phyloP scores from a whole-genome alignment of 2,329 filamentous ascomycete species.

The Xylaria sp. region DNA sequence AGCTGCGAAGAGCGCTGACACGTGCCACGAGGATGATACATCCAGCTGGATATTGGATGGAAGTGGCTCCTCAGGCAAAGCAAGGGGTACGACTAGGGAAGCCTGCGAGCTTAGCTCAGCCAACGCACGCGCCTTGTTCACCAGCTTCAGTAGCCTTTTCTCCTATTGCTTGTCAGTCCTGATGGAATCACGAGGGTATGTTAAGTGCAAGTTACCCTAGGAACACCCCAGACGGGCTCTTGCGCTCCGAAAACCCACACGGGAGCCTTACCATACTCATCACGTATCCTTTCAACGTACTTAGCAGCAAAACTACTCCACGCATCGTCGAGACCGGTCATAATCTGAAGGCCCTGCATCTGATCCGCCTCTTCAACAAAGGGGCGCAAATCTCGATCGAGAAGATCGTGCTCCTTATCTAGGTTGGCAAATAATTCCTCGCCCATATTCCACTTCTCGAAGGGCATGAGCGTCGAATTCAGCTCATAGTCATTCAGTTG shows the following conservation, averaged over 20 bases:
- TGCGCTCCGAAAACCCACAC: constrained; percentile 91
- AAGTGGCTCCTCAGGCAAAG: constrained; percentile 67
- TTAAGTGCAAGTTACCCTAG: constrained; percentile 57
- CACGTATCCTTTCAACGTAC: constrained; percentile 81
- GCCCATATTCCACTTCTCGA: constrained; percentile 79
- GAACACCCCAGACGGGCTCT: constrained; percentile 63
- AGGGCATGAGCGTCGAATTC: constrained; percentile 81
- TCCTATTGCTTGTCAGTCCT: constrained; percentile 56
- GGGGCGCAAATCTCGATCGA: constrained; percentile 88
- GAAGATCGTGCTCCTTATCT: constrained; percentile 83
- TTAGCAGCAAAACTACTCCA: constrained; percentile 82
- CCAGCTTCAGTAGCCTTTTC: constrained; percentile 71
- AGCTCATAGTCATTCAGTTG: constrained; percentile 90
- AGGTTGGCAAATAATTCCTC: constrained; percentile 78
- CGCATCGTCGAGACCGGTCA: constrained; percentile 78
- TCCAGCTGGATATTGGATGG: constrained; percentile 71
- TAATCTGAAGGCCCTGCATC: constrained; percentile 86
- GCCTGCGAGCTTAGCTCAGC: constrained; percentile 75
- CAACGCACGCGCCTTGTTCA: constrained; percentile 80
- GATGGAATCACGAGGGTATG: constrained; percentile 5
- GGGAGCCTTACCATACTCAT: constrained; percentile 89
- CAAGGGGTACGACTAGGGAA: constrained; percentile 81
- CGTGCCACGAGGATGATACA: constrained; percentile 78
- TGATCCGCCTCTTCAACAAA: constrained; percentile 95
- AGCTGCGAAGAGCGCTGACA: constrained; percentile 78